Percentiles rank a stretch among this genome's conserved stretches.
Conservation (phyloP, 257 asterid genomes). For the Leptodermis oblonga region DNA sequence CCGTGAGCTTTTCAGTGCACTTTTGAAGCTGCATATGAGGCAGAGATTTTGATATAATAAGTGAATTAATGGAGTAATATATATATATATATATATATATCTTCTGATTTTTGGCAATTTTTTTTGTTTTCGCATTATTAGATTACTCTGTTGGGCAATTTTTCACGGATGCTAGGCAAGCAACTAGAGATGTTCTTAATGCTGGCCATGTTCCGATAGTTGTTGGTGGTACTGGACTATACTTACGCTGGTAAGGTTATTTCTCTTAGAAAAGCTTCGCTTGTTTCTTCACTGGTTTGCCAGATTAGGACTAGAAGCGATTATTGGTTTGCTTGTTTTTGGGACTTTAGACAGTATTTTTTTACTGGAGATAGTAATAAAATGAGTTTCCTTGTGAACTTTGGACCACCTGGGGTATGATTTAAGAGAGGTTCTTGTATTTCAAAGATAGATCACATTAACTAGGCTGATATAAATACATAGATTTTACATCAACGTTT, state of each 20-base stretch:
- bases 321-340: background rate
- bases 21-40: background rate
- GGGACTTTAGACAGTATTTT: background rate
- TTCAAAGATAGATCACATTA: background rate
- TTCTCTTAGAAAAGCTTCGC: slow-evolving; percentile 9
- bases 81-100: no score
- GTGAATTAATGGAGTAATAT: background rate
- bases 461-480: background rate
- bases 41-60: background rate
- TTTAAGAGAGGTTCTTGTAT: background rate
- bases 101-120: background rate
- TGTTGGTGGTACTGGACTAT: slow-evolving; percentile 94
- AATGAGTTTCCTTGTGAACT: background rate
- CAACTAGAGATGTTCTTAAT: slow-evolving; percentile 59
- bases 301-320: background rate
- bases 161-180: slow-evolving; percentile 79
- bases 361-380: background rate
- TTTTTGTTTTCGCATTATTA: slow-evolving; percentile 26
- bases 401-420: background rate
- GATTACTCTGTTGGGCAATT: slow-evolving; percentile 92
- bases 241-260: slow-evolving; percentile 79
- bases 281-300: background rate
- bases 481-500: background rate
- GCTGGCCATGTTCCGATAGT: slow-evolving; percentile 78
- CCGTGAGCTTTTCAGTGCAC: background rate